phyloP scores from a whole-genome alignment of 2,329 filamentous ascomycete genomes.

The Pseudonectria foliicola region DNA sequence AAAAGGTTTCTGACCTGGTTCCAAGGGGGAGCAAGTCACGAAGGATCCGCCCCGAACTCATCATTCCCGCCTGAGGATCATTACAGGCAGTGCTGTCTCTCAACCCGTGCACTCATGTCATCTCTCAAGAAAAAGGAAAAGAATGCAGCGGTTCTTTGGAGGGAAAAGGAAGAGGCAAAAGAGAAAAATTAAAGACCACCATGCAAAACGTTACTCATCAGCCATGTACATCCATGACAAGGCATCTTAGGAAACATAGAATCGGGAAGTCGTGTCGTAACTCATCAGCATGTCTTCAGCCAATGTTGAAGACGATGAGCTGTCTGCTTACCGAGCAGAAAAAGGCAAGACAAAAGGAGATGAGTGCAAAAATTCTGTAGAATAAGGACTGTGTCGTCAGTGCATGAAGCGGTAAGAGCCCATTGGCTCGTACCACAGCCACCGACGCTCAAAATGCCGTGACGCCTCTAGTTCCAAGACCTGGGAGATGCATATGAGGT shows the following conservation, averaged over 20 bases:
- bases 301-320: constrained; percentile 21
- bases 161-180: constrained; percentile 12
- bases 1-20: no score
- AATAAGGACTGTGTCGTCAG: constrained; percentile 11
- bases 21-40: constrained; percentile 18
- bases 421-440: constrained; percentile 1
- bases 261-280: constrained; percentile 28
- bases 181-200: constrained; percentile 28
- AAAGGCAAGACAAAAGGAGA: constrained; percentile 12
- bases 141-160: constrained; percentile 16
- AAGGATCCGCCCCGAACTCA: constrained; percentile 20
- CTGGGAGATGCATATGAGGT: constrained; percentile 4
- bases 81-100: constrained; percentile 31
- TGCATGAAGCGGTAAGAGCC: constrained; percentile 3
- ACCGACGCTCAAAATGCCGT: constrained; percentile 5
- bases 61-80: constrained; percentile 29
- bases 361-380: constrained; percentile 4
- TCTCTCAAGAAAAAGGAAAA: constrained; percentile 22
- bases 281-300: constrained; percentile 29
- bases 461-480: constrained; percentile 1
- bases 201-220: constrained; percentile 40
- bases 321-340: constrained; percentile 22
- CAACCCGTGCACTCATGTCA: constrained; percentile 24
- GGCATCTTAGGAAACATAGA: constrained; percentile 28
- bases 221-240: constrained; percentile 34